Evolutionary conservation across 345 rosid genomes (phyloP).

Genomic region (Streptanthus diversifolius): DNA sequence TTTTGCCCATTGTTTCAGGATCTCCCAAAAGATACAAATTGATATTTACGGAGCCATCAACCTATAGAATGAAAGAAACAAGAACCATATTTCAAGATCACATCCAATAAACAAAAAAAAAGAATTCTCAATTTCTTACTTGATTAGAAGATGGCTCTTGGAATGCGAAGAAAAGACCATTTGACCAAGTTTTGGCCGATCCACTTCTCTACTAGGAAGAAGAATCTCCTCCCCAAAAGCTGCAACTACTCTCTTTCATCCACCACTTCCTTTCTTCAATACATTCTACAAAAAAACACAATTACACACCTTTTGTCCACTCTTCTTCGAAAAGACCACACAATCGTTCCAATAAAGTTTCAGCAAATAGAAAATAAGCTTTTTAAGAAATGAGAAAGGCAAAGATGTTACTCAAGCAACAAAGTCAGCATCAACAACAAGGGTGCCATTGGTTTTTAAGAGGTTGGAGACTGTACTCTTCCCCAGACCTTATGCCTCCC

Average conservation of each 20-base stretch:
- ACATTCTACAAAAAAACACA: slow-evolving; percentile 43
- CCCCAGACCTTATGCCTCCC: slow-evolving; percentile 85
- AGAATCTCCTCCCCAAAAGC: slow-evolving; percentile 60
- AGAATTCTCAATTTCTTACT: slow-evolving; percentile 31
- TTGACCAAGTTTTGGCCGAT: slow-evolving; percentile 69
- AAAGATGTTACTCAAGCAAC: too few relatives aligned
- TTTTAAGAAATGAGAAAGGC: too few relatives aligned
- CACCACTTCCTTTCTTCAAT: slow-evolving; percentile 55
- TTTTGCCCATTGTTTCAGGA: slow-evolving; percentile 66
- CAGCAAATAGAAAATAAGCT: too few relatives aligned
- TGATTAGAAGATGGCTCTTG: slow-evolving; percentile 72
- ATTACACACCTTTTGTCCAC: not conserved
- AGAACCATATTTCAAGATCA: not conserved
- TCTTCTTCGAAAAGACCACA: too few relatives aligned
- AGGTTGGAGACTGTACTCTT: slow-evolving; percentile 91
- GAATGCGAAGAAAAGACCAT: slow-evolving; percentile 73
- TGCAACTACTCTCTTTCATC: slow-evolving; percentile 55
- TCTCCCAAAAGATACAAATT: slow-evolving; percentile 55
- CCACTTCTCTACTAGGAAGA: slow-evolving; percentile 55
- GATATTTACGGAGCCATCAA: slow-evolving; percentile 81
- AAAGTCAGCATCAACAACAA: too few relatives aligned
- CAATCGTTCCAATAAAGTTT: too few relatives aligned
- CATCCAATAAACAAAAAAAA: not conserved
- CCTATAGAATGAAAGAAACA: slow-evolving; percentile 34
- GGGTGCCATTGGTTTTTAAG: too few relatives aligned